Conservation (phyloP, 1,139 yeast genomes). For the Candida sp. region DNA sequence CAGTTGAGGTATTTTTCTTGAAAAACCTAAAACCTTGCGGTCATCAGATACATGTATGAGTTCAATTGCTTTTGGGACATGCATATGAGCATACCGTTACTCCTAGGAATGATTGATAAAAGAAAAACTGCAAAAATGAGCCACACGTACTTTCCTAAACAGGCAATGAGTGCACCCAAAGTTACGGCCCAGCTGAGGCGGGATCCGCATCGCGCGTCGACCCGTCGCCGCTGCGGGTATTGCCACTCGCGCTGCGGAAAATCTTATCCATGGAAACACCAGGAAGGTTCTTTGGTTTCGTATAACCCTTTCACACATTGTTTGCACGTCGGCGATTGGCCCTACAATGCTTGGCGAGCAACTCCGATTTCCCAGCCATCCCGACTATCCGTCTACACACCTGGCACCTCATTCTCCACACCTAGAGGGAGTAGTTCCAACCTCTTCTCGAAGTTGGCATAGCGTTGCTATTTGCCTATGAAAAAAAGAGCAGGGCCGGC, state of each 20-base stretch:
- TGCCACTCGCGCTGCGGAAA: background rate
- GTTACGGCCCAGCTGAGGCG: too few relatives aligned
- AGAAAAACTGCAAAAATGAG: background rate
- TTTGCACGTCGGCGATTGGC: conserved; percentile 44
- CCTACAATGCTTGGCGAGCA: conserved; percentile 33
- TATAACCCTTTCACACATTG: background rate
- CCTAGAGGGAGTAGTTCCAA: too few relatives aligned
- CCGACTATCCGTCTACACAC: background rate
- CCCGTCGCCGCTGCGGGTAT: background rate
- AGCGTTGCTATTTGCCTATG: too few relatives aligned
- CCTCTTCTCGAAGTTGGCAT: too few relatives aligned
- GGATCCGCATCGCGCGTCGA: background rate
- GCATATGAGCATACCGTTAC: background rate
- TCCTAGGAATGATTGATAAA: background rate
- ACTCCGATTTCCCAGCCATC: conserved; percentile 31
- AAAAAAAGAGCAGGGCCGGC: too few relatives aligned
- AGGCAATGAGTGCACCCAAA: background rate
- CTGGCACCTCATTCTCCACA: too few relatives aligned
- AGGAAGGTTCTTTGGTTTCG: background rate
- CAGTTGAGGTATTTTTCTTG: conserved; percentile 2
- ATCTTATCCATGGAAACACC: background rate
- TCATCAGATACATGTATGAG: conserved; percentile 58
- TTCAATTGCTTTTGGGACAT: background rate
- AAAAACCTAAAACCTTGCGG: background rate
- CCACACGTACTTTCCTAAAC: background rate